Base-by-base conservation (phyloP, 2,329 filamentous ascomycete genomes). In the Gaeumannomyces sp. region DNA sequence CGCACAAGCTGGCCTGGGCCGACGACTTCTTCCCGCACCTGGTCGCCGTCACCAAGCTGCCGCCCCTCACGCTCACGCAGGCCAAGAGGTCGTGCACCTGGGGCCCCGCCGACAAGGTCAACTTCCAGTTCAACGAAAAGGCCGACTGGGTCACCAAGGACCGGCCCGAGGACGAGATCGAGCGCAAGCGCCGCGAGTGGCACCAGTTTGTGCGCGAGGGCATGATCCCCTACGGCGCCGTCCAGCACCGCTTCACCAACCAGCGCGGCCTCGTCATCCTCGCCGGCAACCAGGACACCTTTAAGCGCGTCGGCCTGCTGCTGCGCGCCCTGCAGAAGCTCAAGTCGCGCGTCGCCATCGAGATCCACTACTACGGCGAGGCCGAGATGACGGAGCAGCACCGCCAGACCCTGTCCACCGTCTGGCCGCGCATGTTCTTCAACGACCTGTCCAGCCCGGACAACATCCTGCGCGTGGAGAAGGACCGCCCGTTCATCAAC, bases 381-480 rank as follows among this genome's bases (percentile, higher is more conserved):
- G 60, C 8, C 11, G 73, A 74, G 65, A 66, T 73, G 66, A 65
- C 67, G 22, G 66, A 66, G 33, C 64, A 66, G 28, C 66, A 65
- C 63, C 63, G 67, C 53, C 53, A 63, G 27, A 66, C 65, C 6
- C 65, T 74, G 16, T 45, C 57, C 11, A 64, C 64, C 29, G 64
- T 71, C 19, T 71, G 68, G 60, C 66, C 66, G 1, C 65, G 64
- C 38, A 69, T 72, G 53, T 67, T 64, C 61, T 73, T 73, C 68
- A 73, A 73, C 64, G 72, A 75, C 65, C 68, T 74, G 3, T 69
- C 68, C 19, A 64, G 71, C 5, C 65, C 67, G 1, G 72, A 73
- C 2, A 71, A 71, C 4, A 71, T 74, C 2, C 73, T 76, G 0
- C 70, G 75, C 1, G 72, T 76, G 0, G 74, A 74, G 1, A 73